Evolutionary conservation across 2,329 filamentous ascomycete species (phyloP), one percentile per base, ranked within the genome.

Genomic region (Xylariomycetidae sp.): DNA sequence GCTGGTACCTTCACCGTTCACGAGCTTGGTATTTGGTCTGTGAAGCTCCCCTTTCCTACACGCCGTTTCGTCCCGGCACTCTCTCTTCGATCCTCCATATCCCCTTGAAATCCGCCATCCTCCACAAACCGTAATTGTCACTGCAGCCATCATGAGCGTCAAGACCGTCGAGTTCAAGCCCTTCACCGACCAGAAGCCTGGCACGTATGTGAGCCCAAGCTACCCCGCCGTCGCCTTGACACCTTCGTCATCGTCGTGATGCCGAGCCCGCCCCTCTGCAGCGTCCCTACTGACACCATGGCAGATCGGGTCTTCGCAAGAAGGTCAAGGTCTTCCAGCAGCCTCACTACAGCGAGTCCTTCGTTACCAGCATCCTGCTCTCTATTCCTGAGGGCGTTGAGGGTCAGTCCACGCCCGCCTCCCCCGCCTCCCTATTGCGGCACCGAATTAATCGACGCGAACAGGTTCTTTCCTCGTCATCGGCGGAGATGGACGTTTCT

Each of bases 241-340:
- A 32, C 30, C 38, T 32, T 24, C 25, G 25, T 25, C 22, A 22
- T 31, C 32, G 32, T 8, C 10, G 15, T 20, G 25, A 8, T 23
- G 20, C 8, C 20, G n/a, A 23, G 20, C n/a, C 12, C 15, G 8
- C 26, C 8, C 12, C 8, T 6, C 6, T 7, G 13, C 15, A 6
- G 26, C n/a, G n/a, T n/a, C n/a, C n/a, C n/a, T 32, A 29, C 42
- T 49, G 31, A 52, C 38, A 10, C 29, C 28, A 38, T 34, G 42
- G 37, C 55, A 96, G 90, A 50, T 98, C 92, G 49, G 92, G 92
- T 64, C 87, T 98, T 63, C 88, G 92, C 47, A 98, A 98, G 70
- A 96, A 94, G 79, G 92, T 96, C 68, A 88, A 86, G 57, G 85
- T 95, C 60, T 98, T 98, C 74, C 87, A 98, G 65, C 74, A 95